phyloP scores from a whole-genome alignment of 2,329 filamentous ascomycete species.

The Pochonia chlamydosporia region DNA sequence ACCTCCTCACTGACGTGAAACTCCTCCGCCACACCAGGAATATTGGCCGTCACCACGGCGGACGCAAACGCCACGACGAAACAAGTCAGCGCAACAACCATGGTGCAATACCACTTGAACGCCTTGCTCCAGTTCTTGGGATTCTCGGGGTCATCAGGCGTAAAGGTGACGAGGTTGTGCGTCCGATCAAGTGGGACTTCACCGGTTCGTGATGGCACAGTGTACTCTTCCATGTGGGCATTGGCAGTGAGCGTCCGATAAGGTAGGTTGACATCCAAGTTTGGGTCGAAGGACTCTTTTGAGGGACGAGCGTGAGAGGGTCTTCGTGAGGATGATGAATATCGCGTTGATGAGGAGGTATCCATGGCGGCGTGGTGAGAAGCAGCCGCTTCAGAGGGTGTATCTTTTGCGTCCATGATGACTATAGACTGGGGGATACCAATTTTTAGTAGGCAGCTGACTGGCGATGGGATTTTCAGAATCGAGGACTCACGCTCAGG shows the following conservation, averaged over 20 bases:
- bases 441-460: too few species aligned
- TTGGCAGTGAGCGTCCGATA: conserved; percentile 55
- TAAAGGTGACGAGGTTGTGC: conserved; percentile 54
- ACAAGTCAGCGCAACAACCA: conserved; percentile 73
- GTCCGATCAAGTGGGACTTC: conserved; percentile 43
- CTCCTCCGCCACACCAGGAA: conserved; percentile 55
- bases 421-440: too few species aligned
- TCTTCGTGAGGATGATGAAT: not conserved
- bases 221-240: conserved; percentile 64
- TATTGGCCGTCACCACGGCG: conserved; percentile 72
- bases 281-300: conserved; percentile 33
- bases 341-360: not conserved
- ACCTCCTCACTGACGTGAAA: conserved; percentile 70
- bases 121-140: conserved; percentile 80
- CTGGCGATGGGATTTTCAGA: too few species aligned
- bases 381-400: too few species aligned
- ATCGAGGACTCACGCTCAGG: too few species aligned
- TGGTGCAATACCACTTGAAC: conserved; percentile 79
- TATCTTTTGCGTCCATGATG: too few species aligned
- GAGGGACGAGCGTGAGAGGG: conserved; percentile 7
- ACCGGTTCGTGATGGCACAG: conserved; percentile 54
- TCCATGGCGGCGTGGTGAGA: too few species aligned
- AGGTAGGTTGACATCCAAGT: conserved; percentile 52
- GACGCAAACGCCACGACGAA: conserved; percentile 69
- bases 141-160: conserved; percentile 65